Evolutionary conservation across 495 filamentous ascomycete species (phyloP).

Genomic region (Clohesyomyces aquaticus): DNA sequence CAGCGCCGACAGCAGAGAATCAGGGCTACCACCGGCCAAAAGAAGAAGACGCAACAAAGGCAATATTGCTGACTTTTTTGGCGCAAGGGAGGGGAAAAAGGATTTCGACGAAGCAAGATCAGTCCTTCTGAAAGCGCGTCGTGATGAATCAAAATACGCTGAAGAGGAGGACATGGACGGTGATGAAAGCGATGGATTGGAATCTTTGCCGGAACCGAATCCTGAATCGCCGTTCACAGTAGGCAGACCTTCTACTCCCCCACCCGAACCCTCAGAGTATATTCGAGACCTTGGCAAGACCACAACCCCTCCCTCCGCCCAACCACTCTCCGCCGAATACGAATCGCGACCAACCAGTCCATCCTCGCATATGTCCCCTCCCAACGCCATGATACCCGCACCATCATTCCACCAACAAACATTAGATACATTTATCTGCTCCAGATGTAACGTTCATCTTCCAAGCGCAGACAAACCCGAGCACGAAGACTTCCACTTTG

Average conservation of each 20-base stretch:
- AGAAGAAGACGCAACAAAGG: constrained; percentile 48
- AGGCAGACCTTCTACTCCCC: constrained; percentile 13
- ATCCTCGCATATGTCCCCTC: no score
- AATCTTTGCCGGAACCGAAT: background rate
- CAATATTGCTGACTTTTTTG: constrained; percentile 54
- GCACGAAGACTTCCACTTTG: constrained; percentile 96
- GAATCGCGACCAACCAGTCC: no score
- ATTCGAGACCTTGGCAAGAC: constrained; percentile 3
- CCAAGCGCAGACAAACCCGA: constrained; percentile 64
- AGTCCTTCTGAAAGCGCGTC: constrained; percentile 17
- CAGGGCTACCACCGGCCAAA: constrained; percentile 10
- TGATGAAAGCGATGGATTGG: constrained; percentile 14
- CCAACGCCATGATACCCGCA: background rate
- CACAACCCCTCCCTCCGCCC: constrained; percentile 35
- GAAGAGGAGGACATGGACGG: constrained; percentile 13
- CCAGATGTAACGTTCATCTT: constrained; percentile 65
- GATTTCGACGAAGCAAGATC: constrained; percentile 33
- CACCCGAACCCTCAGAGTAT: background rate
- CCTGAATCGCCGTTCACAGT: background rate
- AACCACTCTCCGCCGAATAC: constrained; percentile 11
- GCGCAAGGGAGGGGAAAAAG: constrained; percentile 17
- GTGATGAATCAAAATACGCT: constrained; percentile 23
- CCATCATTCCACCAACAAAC: constrained; percentile 46
- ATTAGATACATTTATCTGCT: constrained; percentile 61
- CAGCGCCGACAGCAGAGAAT: constrained; percentile 39